Base-by-base conservation (phyloP, 2,329 filamentous ascomycete species). In the Cordyceps farinosa region DNA sequence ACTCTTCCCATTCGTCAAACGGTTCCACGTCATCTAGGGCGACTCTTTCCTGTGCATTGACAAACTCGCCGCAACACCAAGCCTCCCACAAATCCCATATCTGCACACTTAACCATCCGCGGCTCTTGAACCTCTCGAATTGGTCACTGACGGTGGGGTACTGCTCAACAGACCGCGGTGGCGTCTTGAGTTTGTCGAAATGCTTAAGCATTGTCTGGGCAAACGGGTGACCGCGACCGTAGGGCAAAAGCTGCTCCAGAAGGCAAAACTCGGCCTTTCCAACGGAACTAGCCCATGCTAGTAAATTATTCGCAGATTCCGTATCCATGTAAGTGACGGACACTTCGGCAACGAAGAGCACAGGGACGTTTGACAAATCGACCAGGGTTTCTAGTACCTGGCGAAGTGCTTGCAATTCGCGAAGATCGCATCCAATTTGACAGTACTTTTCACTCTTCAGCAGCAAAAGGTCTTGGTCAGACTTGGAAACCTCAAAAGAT, bases 1-100 rank as follows among this genome's bases (percentile, higher is more conserved):
- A 92, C 70, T 97, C 94, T 75, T 98, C 94, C 92, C 92, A 97
- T 75, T 97, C 93, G 73, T 98, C 94, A 71, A 98, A 97, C 1
- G 89, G 87, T 71, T 97, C 94, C 17, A 92, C 75, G 1, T 77
- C 71, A 68, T 97, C 89, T 15, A 97, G 76, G 11, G 77, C 77
- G 42, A 73, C 77, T 66, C 91, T 84, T 65, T 91, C 82, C 1
- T 80, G 75, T 1, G 81, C 70, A 6, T 79, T 80, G 27, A 96
- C 76, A 72, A 93, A 93, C 3, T 77, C 71, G 15, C 86, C 79
- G 67, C 90, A 86, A 11, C 83, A 86, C 93, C 93, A 97, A 1
- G 92, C 79, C 62, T 92, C 84, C 91, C 93, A 97, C 11, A 97
- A 79, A 69, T 88, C 91, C 72, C 84, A 84, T 51, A 87, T 84